Evolutionary conservation across 2,329 filamentous ascomycete species (phyloP).

Genomic region (Pseudocercospora crystallina): DNA sequence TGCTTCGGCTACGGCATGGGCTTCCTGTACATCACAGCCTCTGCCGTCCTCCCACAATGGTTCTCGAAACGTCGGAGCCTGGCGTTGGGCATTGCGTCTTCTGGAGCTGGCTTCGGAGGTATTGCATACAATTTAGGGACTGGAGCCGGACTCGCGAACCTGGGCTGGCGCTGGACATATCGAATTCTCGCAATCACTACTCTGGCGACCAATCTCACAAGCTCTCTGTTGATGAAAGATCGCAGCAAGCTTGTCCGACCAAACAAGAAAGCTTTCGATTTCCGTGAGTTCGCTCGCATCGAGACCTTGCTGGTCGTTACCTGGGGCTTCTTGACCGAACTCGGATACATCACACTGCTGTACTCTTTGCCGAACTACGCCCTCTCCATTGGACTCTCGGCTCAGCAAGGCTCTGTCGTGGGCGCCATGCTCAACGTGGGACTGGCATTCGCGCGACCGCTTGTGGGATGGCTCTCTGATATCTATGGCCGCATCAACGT

Average conservation of each 20-base stretch:
- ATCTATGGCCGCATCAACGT: slow-evolving; percentile 28
- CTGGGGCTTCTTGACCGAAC: slow-evolving; percentile 27
- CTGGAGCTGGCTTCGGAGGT: slow-evolving; percentile 71
- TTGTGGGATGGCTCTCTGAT: slow-evolving; percentile 26
- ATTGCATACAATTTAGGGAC: slow-evolving; percentile 65
- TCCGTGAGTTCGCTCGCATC: slow-evolving; percentile 19
- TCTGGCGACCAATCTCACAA: slow-evolving; percentile 61
- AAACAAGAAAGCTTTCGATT: slow-evolving; percentile 18
- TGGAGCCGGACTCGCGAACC: slow-evolving; percentile 62
- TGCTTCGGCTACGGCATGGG: slow-evolving; percentile 74
- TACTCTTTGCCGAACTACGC: slow-evolving; percentile 30
- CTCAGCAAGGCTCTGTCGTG: slow-evolving; percentile 26
- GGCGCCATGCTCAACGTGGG: slow-evolving; percentile 28
- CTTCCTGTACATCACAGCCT: slow-evolving; percentile 67
- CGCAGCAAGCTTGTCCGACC: slow-evolving; percentile 31
- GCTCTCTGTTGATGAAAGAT: slow-evolving; percentile 63
- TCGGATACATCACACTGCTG: slow-evolving; percentile 27
- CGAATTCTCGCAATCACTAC: slow-evolving; percentile 61
- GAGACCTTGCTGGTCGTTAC: slow-evolving; percentile 23
- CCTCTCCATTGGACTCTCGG: slow-evolving; percentile 21
- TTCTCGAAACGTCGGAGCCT: slow-evolving; percentile 66
- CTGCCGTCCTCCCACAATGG: slow-evolving; percentile 69
- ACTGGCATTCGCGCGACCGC: slow-evolving; percentile 27
- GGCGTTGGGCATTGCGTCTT: slow-evolving; percentile 64
- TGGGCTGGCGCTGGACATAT: slow-evolving; percentile 50